Base-by-base conservation (phyloP, 495 filamentous ascomycete genomes). In the Annulohypoxylon stygium region DNA sequence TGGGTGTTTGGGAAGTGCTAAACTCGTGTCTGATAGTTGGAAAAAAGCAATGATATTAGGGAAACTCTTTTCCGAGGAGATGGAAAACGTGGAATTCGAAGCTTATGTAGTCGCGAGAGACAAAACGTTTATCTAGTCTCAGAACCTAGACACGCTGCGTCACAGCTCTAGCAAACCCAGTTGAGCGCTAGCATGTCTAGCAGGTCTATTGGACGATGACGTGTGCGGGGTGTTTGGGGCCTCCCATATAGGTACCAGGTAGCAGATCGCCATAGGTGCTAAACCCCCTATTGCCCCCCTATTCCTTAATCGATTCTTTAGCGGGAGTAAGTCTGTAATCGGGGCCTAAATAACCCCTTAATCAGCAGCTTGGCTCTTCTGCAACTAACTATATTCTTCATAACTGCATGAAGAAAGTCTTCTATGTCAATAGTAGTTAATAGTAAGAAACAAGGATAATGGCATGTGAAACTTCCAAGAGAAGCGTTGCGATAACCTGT, bases 191-290 rank as follows among this genome's bases (percentile, higher is more conserved):
- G 33, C 34, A 23, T 34, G 47, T 63, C 41, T 43, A 70, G 33
- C 34, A 23, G 43, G 47, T 63, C 41, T 43, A 70, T 70, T 74
- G 67, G 71, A 74, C 47, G 71, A 74, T 74, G 71, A 74, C 67
- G 71, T 74, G 67, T 70, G 71, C 71, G 71, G 67, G 71, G 71
- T 30, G 68, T 57, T 36, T 50, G 50, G 61, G 26, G 16, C 43
- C 60, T 61, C 18, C 53, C 14, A 30, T 18, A 23, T 1, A 23
- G 20, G 20, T 23, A 30, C 30, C 30, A 6, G 30, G 30, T 30
- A 30, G 30, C 5, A 33, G n/a, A 36, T 30, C 33, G 25, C 25
- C 7, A 36, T 5, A 57, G 53, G 23, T 9, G 12, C 26, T 43
- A 30, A 30, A 3, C 30, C 30, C 30, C 30, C 30, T 30, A 30